Conservation (phyloP, 2,329 filamentous ascomycete species). For the Nothomitra cinnamomea region DNA sequence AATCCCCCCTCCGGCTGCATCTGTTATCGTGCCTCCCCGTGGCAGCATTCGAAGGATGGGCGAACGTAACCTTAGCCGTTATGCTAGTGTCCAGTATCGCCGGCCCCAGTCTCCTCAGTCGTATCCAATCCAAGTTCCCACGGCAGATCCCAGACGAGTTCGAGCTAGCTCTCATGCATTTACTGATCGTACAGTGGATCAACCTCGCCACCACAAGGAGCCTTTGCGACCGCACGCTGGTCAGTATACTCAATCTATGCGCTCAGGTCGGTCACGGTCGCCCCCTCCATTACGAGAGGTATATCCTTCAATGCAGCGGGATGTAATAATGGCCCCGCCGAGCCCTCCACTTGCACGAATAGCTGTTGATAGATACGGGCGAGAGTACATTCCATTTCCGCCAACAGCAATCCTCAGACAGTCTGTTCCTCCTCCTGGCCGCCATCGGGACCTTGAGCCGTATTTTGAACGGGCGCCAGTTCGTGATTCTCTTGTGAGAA, state of each 20-base stretch:
- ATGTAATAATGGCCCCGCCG: constrained; percentile 30
- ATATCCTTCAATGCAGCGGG: constrained; percentile 22
- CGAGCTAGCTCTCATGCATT: constrained; percentile 27
- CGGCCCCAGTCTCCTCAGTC: constrained; percentile 20
- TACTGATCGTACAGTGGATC: constrained; percentile 20
- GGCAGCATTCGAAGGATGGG: constrained; percentile 20
- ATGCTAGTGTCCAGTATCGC: constrained; percentile 30
- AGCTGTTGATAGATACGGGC: constrained; percentile 67
- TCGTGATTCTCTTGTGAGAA: constrained; percentile 2
- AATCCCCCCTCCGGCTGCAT: constrained; percentile 22
- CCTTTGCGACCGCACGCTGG: constrained; percentile 18
- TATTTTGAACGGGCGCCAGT: constrained; percentile 8
- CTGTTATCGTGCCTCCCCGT: constrained; percentile 23
- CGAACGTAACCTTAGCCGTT: constrained; percentile 26
- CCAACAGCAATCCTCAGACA: constrained; percentile 29
- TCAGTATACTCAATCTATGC: constrained; percentile 18
- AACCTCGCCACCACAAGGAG: constrained; percentile 21
- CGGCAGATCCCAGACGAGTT: constrained; percentile 20
- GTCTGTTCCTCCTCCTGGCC: constrained; percentile 34
- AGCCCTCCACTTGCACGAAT: constrained; percentile 42
- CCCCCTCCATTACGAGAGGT: constrained; percentile 32
- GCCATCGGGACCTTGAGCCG: constrained; percentile 25
- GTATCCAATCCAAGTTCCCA: constrained; percentile 18
- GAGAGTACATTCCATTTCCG: constrained; percentile 50
- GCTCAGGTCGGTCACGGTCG: constrained; percentile 33